Evolutionary conservation across 2,329 filamentous ascomycete genomes (phyloP).

Genomic region (Diplodia scrobiculata): DNA sequence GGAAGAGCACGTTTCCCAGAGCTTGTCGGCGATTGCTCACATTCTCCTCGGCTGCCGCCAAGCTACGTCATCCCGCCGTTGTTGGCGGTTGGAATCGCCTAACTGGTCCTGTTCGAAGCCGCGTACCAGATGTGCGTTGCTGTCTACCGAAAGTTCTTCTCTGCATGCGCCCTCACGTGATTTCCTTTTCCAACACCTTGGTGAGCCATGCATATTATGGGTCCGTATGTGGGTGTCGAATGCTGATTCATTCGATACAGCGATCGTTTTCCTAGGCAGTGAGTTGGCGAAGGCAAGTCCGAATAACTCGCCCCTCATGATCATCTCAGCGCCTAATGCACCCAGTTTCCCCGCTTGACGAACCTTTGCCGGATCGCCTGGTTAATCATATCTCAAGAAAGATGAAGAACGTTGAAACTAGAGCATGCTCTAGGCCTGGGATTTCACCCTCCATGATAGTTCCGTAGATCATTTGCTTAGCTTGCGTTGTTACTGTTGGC

Average conservation of each 20-base stretch:
- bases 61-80: constrained; percentile 14
- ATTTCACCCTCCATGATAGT: neutral
- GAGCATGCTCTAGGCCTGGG: no score
- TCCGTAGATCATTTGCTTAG: no score
- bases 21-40: constrained; percentile 16
- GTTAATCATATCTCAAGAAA: neutral
- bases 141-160: neutral
- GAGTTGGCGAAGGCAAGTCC: neutral
- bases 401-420: neutral
- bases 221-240: no score
- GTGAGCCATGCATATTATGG: neutral
- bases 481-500: no score
- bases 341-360: neutral
- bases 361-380: neutral
- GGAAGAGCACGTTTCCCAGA: constrained; percentile 8
- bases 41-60: neutral
- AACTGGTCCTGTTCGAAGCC: neutral
- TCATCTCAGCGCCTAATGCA: neutral
- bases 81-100: neutral
- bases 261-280: neutral
- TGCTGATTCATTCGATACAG: neutral
- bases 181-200: neutral
- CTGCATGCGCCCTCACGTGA: neutral
- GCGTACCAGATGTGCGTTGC: neutral
- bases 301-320: neutral